Evolutionary conservation across 2,329 filamentous ascomycete genomes (phyloP), one percentile per base, ranked within the genome.

Genomic region (Monilinia polystroma): DNA sequence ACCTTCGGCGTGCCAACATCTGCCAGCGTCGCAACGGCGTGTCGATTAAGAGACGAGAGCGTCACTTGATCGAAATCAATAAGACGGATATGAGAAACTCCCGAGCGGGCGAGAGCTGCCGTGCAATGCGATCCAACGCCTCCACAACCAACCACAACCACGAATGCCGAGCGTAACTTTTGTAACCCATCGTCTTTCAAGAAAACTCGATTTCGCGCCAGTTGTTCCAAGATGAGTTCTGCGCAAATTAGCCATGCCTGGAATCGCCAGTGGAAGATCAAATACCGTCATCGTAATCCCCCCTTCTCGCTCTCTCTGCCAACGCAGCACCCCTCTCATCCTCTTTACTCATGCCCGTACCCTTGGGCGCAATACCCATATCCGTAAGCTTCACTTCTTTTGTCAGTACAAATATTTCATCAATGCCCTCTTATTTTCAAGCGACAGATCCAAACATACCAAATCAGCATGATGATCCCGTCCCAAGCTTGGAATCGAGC

Each of bases 61-160:
- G 93, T 96, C 45, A 99, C 94, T 82, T 99, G 95, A 77, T 99
- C 95, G 77, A 99, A 99, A 78, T 99, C 95, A 72, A 99, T 87
- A 49, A 99, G 85, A 0, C 95, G 89, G 65, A 99, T 84, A 73
- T 88, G 89, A n/a, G 90, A 89, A 54, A 96, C 92, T 43, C 95
- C 95, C 0, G 93, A 97, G 41, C 95, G 89, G 6, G 92, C 90
- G 41, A 99, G 86, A 4, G 95, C 89, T 1, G 93, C 89, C 5
- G 90, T 86, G 69, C 92, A 93, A 80, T 99, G 96, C 8, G 93
- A 97, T 56, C 95, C 95, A 6, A 99, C 95, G 53, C 95, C 95
- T 70, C 95, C 95, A 72, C 93, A 94, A 4, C 95, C 95, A 14
- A 99, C 93, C 1, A 99, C 86, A 51, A 98, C 84, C 57, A 99